Percentiles rank a stretch among this genome's conserved stretches.
Conservation (phyloP, 148 eudicot species). For the Rhododendron griersonianum region DNA sequence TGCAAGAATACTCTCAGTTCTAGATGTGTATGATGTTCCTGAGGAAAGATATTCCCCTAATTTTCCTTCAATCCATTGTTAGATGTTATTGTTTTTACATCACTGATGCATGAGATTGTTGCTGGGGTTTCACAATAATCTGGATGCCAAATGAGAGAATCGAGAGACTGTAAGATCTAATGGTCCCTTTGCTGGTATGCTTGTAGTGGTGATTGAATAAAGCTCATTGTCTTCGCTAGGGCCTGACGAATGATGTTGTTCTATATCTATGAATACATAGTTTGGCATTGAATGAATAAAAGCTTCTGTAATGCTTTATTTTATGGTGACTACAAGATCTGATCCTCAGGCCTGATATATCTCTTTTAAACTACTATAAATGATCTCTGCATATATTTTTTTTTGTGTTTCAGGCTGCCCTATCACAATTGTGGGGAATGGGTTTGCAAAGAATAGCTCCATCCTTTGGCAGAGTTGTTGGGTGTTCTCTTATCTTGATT, state of each 20-base stretch:
- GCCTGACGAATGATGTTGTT: neutral
- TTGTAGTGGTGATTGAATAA: neutral
- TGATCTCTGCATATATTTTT: neutral
- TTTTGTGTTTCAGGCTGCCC: constrained; percentile 32
- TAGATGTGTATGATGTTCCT: neutral
- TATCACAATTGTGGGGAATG: constrained; percentile 46
- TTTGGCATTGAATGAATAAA: neutral
- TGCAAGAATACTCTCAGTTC: neutral
- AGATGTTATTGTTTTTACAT: neutral
- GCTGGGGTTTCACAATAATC: neutral
- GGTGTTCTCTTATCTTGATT: constrained; percentile 43
- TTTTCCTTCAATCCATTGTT: neutral
- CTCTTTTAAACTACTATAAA: neutral
- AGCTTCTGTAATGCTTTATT: neutral
- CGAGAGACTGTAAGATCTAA: neutral
- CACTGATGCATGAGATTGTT: constrained; percentile 1
- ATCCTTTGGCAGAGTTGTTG: constrained; percentile 44
- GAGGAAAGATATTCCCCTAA: neutral
- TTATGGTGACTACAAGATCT: neutral
- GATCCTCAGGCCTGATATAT: neutral
- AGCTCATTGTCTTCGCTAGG: neutral
- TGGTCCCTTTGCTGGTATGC: neutral
- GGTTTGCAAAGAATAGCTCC: constrained; percentile 28
- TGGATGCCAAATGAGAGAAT: neutral
- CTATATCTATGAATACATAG: neutral